Base-by-base conservation (phyloP, 2,329 filamentous ascomycete genomes). In the Penicillium sp. region DNA sequence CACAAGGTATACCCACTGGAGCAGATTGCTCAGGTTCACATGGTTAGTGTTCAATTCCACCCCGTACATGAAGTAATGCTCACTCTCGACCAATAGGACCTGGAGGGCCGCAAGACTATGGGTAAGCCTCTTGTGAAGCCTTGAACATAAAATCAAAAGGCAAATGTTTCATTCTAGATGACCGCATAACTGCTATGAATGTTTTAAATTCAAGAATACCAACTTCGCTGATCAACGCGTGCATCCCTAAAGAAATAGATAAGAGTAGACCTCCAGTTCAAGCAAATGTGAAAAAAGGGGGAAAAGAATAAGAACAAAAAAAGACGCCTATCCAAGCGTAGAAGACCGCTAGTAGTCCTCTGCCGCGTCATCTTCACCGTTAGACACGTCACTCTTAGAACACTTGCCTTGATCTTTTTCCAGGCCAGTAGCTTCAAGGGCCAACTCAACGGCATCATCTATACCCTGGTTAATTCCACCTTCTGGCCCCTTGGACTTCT, bases 61-160 rank as follows among this genome's bases (percentile, higher is more conserved):
- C 7, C 37, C 25, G 14, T 51, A 11, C 14, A n/a, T 53, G 8
- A 23, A 33, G 42, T 15, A 35, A 7, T 49, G 61, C 44, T 60
- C 31, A 47, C 29, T 35, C 14, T 37, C 7, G 27, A 23, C 20
- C 11, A 49, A 50, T 58, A 82, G 70, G 90, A 96, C 72, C 81
- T 97, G 43, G 89, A 95, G 75, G 83, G 89, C 41, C 81, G 92
- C 65, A 90, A 88, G 79, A 94, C 90, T 2, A 90, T 85, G 11
- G 92, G 92, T 18, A 96, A 96, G 79, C 73, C 95, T 59, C 72
- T 97, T 53, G 72, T 96, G 67, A 87, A 86, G 75, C 82, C 85
- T 45, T 87, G 66, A 69, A 48, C 57, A 25, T 43, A n/a, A 0
- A 35, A 8, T 9, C 20, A 2, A n/a, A 14, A 41, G 37, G 15